Evolutionary conservation across 805 yeast species (phyloP), one percentile per base, ranked within the genome.

Genomic region (Sugiyamaella floridensis): DNA sequence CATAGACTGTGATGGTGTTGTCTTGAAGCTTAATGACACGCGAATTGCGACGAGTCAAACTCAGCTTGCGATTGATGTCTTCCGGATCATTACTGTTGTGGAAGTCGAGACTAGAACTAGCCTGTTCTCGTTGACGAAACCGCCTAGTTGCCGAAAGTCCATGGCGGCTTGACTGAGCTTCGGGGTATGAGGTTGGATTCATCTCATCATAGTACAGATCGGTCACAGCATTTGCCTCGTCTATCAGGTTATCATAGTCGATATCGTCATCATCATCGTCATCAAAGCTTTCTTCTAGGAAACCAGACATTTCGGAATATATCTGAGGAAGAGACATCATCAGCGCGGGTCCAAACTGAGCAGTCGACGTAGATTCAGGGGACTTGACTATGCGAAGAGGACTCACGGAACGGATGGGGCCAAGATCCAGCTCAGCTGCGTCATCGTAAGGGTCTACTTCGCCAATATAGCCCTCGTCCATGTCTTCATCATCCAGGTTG

Each of bases 151-250:
- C 48, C 32, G n/a, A 10, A 12, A 29, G 40, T n/a, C 26, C 29
- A 20, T 5, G 48, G 41, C 12, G 48, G 41, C 26, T n/a, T 11
- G 40, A 32, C 14, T 26, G 20, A n/a, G 28, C 20, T 43, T 26
- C n/a, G 14, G 46, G 46, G n/a, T 32, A 32, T 11, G 40, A 28
- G 22, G 41, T 32, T 37, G 49, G 43, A 45, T 20, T 53, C n/a
- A 32, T 48, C 7, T 50, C 54, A 2, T 63, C 61, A n/a, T 63
- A 59, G 37, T 63, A 68, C 49, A 75, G 77, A 53, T 73, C 79
- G 1, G 82, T 79, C 4, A 78, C 68, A 2, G 63, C 68, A 55
- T 79, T 79, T 46, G 76, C 76, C 60, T 79, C 83, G 56, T 78
- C 82, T 18, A 79, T 51, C 14, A 75, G 65, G 18, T 71, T 71